Evolutionary conservation across 352 stramenopile genomes (phyloP).

Genomic region (Phytophthora macrochlamydospora): DNA sequence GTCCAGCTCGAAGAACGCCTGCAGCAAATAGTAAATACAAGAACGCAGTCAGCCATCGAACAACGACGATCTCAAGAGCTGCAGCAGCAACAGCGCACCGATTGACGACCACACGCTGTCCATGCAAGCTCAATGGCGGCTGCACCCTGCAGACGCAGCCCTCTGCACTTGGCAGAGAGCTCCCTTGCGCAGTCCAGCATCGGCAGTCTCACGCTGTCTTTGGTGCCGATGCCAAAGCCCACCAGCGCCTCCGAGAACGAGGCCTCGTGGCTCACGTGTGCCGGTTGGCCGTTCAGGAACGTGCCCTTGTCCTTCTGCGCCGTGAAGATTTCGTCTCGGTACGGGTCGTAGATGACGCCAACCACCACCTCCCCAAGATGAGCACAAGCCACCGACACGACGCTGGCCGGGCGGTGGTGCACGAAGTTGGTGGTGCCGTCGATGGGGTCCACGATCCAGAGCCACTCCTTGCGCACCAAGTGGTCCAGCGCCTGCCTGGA

Average conservation of each 20-base stretch:
- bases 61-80: neutral
- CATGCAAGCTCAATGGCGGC: constrained; percentile 95
- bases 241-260: constrained; percentile 74
- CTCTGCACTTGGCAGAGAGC: constrained; percentile 79
- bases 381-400: constrained; percentile 85
- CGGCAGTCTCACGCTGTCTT: constrained; percentile 72
- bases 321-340: constrained; percentile 95
- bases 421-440: constrained; percentile 97
- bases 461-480: constrained; percentile 83
- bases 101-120: constrained; percentile 91
- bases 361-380: constrained; percentile 91
- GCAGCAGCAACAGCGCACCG: constrained; percentile 38
- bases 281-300: constrained; percentile 80
- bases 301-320: constrained; percentile 90
- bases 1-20: constrained; percentile 96
- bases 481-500: constrained; percentile 70
- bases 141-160: constrained; percentile 88
- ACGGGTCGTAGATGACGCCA: constrained; percentile 97
- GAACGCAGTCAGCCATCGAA: neutral
- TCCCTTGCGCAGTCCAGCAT: constrained; percentile 79
- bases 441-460: constrained; percentile 99
- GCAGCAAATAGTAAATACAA: neutral
- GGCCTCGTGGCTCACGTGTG: constrained; percentile 63
- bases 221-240: constrained; percentile 84
- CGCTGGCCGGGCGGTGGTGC: constrained; percentile 74